A percentile compares a stretch with the other conserved stretches of the same genome.
phyloP scores from a whole-genome alignment of 1,284 basidiomycete species.

The Ustilago cynodontis region DNA sequence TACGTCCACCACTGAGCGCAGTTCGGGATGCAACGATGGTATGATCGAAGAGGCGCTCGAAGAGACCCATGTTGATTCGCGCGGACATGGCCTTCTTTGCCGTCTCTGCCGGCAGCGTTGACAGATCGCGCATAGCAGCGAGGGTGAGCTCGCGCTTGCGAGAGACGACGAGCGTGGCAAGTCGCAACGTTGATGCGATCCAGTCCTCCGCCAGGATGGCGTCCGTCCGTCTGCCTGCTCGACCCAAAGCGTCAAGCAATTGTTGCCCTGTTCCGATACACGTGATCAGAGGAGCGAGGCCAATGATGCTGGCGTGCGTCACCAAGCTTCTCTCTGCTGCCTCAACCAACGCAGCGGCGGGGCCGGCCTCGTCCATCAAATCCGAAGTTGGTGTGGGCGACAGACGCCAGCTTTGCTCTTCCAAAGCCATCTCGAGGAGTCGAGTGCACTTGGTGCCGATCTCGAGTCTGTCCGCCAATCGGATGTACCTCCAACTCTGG shows the following conservation, averaged over 20 bases:
- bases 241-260: conserved; percentile 76
- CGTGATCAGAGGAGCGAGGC: conserved; percentile 80
- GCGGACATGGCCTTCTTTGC: conserved; percentile 39
- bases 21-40: conserved; percentile 49
- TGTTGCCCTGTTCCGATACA: conserved; percentile 77
- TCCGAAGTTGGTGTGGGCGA: conserved; percentile 16
- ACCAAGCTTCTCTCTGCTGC: conserved; percentile 78
- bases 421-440: conserved; percentile 78
- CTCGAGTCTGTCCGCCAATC: conserved; percentile 82
- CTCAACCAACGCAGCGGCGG: conserved; percentile 62
- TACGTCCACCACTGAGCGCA: conserved; percentile 27
- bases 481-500: conserved; percentile 82
- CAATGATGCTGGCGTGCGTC: conserved; percentile 78
- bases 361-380: conserved; percentile 65
- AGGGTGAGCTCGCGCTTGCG: conserved; percentile 41
- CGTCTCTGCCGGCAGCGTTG: conserved; percentile 44
- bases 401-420: conserved; percentile 70
- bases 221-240: conserved; percentile 78
- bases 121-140: conserved; percentile 43
- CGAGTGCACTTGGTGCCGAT: conserved; percentile 78
- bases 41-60: conserved; percentile 56
- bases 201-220: conserved; percentile 78
- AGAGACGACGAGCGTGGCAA: conserved; percentile 71
- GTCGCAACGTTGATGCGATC: conserved; percentile 77
- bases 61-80: conserved; percentile 41